Percentiles rank a stretch among this genome's conserved stretches.
Conservation (phyloP, 169 alveolate species). For the Eimeria zaria region DNA sequence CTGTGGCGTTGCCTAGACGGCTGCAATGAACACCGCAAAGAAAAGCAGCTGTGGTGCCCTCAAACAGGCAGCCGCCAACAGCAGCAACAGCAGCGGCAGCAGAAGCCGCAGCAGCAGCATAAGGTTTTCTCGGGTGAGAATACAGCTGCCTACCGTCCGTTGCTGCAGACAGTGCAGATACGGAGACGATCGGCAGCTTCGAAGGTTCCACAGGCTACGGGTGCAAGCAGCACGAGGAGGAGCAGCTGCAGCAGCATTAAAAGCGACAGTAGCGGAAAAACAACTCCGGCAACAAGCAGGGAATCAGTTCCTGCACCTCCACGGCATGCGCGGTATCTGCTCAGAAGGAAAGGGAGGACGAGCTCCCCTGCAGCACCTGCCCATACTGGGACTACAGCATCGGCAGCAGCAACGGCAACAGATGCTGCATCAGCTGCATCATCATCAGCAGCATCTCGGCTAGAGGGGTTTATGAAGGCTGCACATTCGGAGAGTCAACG, state of each 20-base stretch:
- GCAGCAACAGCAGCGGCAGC: constrained; percentile 15
- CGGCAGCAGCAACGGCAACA: not conserved
- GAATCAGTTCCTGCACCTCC: not conserved
- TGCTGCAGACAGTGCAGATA: constrained; percentile 28
- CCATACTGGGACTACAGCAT: not conserved
- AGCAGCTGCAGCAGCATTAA: constrained; percentile 50
- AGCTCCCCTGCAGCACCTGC: not conserved
- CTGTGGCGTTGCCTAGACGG: constrained; percentile 64
- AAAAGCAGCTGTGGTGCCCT: not conserved
- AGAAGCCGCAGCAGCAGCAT: not conserved
- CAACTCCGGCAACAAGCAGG: not conserved
- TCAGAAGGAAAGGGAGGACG: not conserved
- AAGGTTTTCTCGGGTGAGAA: not conserved
- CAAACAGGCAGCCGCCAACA: not conserved
- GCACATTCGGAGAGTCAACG: not conserved
- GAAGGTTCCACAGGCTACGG: not conserved
- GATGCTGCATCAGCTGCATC: not conserved
- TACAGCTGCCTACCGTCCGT: not conserved
- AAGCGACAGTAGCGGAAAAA: not conserved
- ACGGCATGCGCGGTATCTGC: not conserved
- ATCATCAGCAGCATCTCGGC: not conserved
- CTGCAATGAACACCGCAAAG: not conserved
- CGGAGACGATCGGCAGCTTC: not conserved
- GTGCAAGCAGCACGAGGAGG: constrained; percentile 16
- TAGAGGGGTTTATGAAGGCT: not conserved